phyloP scores from a whole-genome alignment of 2,329 filamentous ascomycete genomes.

The Fusarium verrucosum region DNA sequence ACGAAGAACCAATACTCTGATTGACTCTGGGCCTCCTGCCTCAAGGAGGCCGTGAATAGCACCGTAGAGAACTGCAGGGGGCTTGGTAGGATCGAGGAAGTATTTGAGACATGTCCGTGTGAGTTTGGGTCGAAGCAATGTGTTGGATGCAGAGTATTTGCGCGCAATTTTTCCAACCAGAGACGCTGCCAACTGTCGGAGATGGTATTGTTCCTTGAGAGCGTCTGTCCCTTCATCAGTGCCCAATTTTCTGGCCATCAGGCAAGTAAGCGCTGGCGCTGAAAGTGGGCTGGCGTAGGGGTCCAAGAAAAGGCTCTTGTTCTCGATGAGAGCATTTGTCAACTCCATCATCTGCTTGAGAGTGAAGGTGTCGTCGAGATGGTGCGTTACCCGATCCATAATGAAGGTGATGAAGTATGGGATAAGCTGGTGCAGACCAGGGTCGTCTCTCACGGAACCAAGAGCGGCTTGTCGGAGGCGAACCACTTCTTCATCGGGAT shows the following conservation, averaged over 20 bases:
- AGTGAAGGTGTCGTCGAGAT: constrained; percentile 87
- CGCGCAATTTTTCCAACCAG: constrained; percentile 81
- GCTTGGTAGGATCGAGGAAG: constrained; percentile 86
- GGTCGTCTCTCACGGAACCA: constrained; percentile 85
- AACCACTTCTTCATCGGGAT: constrained; percentile 78
- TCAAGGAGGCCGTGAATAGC: constrained; percentile 82
- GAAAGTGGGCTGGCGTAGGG: constrained; percentile 73
- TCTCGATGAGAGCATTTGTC: constrained; percentile 83
- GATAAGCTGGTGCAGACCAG: constrained; percentile 91
- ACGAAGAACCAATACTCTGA: constrained; percentile 65
- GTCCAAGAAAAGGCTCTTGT: constrained; percentile 77
- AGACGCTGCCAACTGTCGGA: constrained; percentile 85
- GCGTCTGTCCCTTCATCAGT: constrained; percentile 62
- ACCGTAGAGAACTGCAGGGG: constrained; percentile 87
- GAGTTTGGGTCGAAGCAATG: constrained; percentile 85
- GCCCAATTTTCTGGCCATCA: constrained; percentile 81
- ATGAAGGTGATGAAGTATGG: constrained; percentile 98
- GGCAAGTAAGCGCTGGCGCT: constrained; percentile 88
- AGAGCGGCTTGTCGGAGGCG: constrained; percentile 83
- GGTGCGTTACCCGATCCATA: constrained; percentile 94
- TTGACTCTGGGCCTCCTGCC: constrained; percentile 73
- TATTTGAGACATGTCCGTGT: constrained; percentile 93
- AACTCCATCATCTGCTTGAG: constrained; percentile 93
- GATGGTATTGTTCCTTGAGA: constrained; percentile 73
- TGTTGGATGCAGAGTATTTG: constrained; percentile 83